Evolutionary conservation across 106 monocot genomes (phyloP), one percentile per base, ranked within the genome.

Genomic region (Dactylorhiza incarnata): DNA sequence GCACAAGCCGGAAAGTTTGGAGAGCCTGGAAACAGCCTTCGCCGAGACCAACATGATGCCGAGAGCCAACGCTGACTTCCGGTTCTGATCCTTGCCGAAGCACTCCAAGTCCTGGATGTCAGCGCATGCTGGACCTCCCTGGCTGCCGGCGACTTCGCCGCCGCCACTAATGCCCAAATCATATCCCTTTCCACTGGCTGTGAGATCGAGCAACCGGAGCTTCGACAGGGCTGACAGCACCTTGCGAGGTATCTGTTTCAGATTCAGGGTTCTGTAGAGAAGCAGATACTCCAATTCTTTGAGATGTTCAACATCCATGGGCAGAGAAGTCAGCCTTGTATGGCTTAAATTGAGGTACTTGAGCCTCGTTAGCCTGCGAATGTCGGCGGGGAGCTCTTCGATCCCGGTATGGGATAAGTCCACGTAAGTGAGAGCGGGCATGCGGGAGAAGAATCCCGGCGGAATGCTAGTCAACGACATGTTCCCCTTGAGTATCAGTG

Each of bases 291-390:
- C 23, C 25, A 78, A 43, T 10, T 69, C 58, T 5, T 16, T 12
- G 0, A 80, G 13, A 29, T 23, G 1, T 8, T 37, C 47, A 20
- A 79, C 6, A n/a, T 82, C 61, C 49, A 19, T 3, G 0, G 82
- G 82, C 37, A 85, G 23, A 14, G 72, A 76, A 4, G 4, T 16
- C 5, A 85, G 43, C 1, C 9, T 20, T 1, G 81, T 85, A 9
- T 13, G 9, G 5, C 50, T 29, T 16, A 85, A 12, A 51, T 85
- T 79, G 11, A 85, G 73, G 29, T 76, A 82, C n/a, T 49, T 9
- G 6, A 85, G 72, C 63, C 67, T 14, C 0, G 13, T 6, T 4
- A 85, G 8, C 7, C 45, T 14, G 6, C 62, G 51, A 45, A 85
- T 48, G 3, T 72, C 74, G 5, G 10, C 6, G 1, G 85, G 82